A percentile compares a stretch with the other conserved stretches of the same genome.
These are phyloP conservation scores for Boletus smithii DNA, from an alignment of 1,284 basidiomycete species.

Conservation along the genomic window DNA sequence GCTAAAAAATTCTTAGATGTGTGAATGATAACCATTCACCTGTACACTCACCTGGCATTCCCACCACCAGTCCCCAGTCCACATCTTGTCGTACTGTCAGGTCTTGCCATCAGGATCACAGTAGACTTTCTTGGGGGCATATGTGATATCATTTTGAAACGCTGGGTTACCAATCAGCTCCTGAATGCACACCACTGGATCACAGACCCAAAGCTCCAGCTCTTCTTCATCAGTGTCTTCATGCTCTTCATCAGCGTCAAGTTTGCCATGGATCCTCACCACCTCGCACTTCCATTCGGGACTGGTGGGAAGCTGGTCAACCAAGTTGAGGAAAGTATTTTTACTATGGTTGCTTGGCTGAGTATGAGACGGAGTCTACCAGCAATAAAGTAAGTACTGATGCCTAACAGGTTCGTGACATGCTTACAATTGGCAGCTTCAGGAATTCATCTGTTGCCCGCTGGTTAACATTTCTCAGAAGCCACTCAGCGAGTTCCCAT, in stretches of 20 bases:
- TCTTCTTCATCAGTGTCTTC: slow-evolving; percentile 3
- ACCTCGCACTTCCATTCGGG: background rate
- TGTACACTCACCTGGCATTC: slow-evolving; percentile 6
- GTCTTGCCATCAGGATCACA: background rate
- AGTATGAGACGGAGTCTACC: too few species aligned
- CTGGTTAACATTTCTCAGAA: background rate
- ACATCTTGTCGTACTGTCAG: slow-evolving; percentile 7
- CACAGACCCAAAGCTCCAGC: slow-evolving; percentile 31
- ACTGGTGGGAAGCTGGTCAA: background rate
- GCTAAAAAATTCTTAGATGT: background rate
- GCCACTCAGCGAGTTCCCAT: background rate
- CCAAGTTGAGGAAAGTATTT: background rate
- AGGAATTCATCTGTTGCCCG: background rate
- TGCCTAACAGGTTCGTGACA: too few species aligned
- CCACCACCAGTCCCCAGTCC: slow-evolving; percentile 14
- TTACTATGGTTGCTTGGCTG: too few species aligned
- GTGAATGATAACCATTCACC: too few species aligned
- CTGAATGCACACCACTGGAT: slow-evolving; percentile 33
- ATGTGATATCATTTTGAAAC: slow-evolving; percentile 24
- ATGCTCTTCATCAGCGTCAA: background rate
- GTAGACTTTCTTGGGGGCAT: slow-evolving; percentile 22
- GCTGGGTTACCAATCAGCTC: slow-evolving; percentile 35
- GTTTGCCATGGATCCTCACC: background rate
- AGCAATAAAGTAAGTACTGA: too few species aligned
- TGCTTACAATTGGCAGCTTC: background rate